Evolutionary conservation across 768 basidiomycete species (phyloP).

Genomic region (Xanthoconium stramineum): DNA sequence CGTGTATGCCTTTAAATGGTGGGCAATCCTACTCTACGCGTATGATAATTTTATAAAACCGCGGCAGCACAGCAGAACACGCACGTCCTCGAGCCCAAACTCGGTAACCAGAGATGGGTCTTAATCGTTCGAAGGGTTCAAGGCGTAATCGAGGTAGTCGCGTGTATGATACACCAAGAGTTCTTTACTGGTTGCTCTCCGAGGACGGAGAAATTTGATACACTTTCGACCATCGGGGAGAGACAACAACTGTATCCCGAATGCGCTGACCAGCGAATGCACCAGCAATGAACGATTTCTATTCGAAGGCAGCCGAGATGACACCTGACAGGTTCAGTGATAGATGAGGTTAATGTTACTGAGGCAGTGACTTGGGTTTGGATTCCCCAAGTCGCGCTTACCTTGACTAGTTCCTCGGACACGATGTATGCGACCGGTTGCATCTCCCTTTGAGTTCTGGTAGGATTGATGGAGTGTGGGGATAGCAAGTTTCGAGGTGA

Average conservation of each 20-base stretch:
- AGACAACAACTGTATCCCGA: slow-evolving; percentile 44
- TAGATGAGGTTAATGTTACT: neutral
- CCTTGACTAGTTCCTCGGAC: slow-evolving; percentile 57
- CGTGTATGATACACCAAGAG: slow-evolving; percentile 68
- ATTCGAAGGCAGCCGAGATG: slow-evolving; percentile 68
- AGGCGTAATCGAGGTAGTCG: slow-evolving; percentile 64
- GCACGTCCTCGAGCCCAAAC: slow-evolving; percentile 61
- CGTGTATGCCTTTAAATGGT: slow-evolving; percentile 60
- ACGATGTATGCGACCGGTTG: slow-evolving; percentile 46
- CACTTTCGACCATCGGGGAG: slow-evolving; percentile 20
- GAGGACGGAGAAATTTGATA: slow-evolving; percentile 50
- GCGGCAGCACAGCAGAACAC: slow-evolving; percentile 8
- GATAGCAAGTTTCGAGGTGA: no score
- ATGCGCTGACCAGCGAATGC: slow-evolving; percentile 56
- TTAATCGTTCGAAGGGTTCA: slow-evolving; percentile 34
- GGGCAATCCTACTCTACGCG: slow-evolving; percentile 69
- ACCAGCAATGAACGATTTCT: slow-evolving; percentile 61
- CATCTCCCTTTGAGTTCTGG: neutral
- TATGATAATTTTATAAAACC: neutral
- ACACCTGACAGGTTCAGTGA: slow-evolving; percentile 29
- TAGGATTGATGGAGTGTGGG: neutral
- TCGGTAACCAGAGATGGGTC: slow-evolving; percentile 29
- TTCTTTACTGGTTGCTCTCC: slow-evolving; percentile 52
- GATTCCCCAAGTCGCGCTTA: slow-evolving; percentile 14
- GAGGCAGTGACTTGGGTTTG: neutral